Evolutionary conservation across 345 rosid genomes (phyloP), one percentile per base, ranked within the genome.

Genomic region (Mallotus nudiflorus): DNA sequence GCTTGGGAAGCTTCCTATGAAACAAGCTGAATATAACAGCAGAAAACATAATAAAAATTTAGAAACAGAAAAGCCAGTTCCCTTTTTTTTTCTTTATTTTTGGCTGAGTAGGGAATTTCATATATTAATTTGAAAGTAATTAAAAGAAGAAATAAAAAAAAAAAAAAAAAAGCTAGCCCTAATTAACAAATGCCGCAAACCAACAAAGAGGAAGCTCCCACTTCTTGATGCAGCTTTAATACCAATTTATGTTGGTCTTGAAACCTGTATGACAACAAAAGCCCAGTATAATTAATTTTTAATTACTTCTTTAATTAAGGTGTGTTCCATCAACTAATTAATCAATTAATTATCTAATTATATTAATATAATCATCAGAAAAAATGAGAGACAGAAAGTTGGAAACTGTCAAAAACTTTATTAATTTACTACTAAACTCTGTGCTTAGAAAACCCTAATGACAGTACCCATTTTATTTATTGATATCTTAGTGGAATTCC

Each of bases 211-310:
- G 75, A 76, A 67, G 75, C 81, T 61, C 80, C 72, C 72, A 50
- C 50, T 64, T 69, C 78, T 66, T 70, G 71, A 71, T 71, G 67
- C 70, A 66, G 48, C 75, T 66, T 69, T 45, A 57, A 55, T 46
- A 70, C 84, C 82, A 78, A 68, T 75, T 84, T 81, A 90, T 77
- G 87, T 80, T 71, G 82, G 75, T 84, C 90, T 90, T 65, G 93
- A 83, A 85, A 93, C 91, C 98, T 90, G 91, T 51, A 80, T 18
- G 4, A 48, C 14, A 65, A 74, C 13, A 37, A 72, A 61, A 63
- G 62, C 27, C 50, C 45, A 56, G 61, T 56, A n/a, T n/a, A n/a
- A n/a, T n/a, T n/a, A 25, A 42, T 42, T 50, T 50, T 57, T 48
- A 61, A 72, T 71, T 45, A 77, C 54, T 67, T 72, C 52, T 65